Evolutionary conservation across 163 green algal species (phyloP), one percentile per base, ranked within the genome.

Genomic region (Trebouxia gelatinosa): DNA sequence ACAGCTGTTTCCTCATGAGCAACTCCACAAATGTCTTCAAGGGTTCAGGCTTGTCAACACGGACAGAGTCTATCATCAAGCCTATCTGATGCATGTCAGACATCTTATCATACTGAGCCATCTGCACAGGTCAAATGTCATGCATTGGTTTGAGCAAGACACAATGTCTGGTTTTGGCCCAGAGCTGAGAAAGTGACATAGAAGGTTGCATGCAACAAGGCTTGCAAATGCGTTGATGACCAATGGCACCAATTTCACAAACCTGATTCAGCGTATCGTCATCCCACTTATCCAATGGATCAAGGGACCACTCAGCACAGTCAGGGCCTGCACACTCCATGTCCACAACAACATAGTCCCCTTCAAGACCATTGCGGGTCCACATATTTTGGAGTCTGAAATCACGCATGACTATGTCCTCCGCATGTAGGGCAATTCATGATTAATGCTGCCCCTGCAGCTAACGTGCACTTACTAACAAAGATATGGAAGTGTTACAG

Each of bases 331-430:
- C 58, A 67, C 29, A 67, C 28, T 67, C 58, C 58, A 67, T 67
- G 58, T 67, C 58, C 17, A 66, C 57, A 35, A 67, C 58, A 67
- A 67, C 58, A 38, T 37, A 67, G 58, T 67, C 58, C n/a, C 58
- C 58, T 67, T 67, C 58, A 67, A 38, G 21, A 6, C 58, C 58
- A 67, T 67, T 4, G 58, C 58, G 58, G 58, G 58, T 67, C 58
- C 37, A 67, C 28, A 67, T 16, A 16, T 67, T 67, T 67, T 28
- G 58, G 28, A 67, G 58, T 67, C 57, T 66, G 57, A 66, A 66
- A n/a, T 66, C 57, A n/a, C 57, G 57, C 57, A 66, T 66, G 57
- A 66, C 57, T 66, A 66, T 28, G 37, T n/a, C n/a, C 57, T 66
- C 57, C 37, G 57, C 57, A 37, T 66, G 57, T n/a, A 37, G 57